Conservation (phyloP, 2,329 filamentous ascomycete species). For the Pochonia chlamydosporia region DNA sequence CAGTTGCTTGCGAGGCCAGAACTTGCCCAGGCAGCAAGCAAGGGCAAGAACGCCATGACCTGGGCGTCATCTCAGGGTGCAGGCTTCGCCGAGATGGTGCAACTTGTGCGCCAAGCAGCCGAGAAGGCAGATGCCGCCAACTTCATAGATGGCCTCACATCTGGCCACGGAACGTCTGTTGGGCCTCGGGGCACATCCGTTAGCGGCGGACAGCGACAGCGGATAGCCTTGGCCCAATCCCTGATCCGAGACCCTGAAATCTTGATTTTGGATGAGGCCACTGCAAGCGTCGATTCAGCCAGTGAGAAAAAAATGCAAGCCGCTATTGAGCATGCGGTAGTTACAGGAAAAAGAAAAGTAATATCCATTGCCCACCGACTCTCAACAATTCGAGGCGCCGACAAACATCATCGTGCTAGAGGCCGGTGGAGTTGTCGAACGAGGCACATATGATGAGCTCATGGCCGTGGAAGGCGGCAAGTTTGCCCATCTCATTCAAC, state of each 20-base stretch:
- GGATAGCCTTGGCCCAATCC: constrained; percentile 48
- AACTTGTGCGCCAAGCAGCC: constrained; percentile 3
- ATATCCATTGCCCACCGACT: constrained; percentile 6
- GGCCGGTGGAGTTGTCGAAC: constrained; percentile 2
- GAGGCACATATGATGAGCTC: constrained; percentile 42
- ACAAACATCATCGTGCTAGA: constrained; percentile 30
- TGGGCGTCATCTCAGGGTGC: background rate
- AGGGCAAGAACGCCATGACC: background rate
- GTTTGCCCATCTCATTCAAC: constrained; percentile 38
- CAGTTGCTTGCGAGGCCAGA: constrained; percentile 34
- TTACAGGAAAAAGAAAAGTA: background rate
- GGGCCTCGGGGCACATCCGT: constrained; percentile 56
- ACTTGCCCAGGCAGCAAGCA: constrained; percentile 25
- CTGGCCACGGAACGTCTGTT: constrained; percentile 26
- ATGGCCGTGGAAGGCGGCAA: constrained; percentile 38
- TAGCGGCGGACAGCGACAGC: constrained; percentile 59
- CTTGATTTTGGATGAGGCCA: constrained; percentile 54
- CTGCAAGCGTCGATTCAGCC: constrained; percentile 4
- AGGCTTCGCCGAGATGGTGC: background rate
- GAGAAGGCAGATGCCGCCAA: background rate
- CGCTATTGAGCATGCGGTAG: background rate
- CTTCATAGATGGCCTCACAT: background rate
- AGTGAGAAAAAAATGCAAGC: constrained; percentile 6
- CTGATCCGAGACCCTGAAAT: constrained; percentile 32
- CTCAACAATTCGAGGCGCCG: constrained; percentile 8